phyloP scores from a whole-genome alignment of 2,329 filamentous ascomycete species.

The Penicillium sp. region DNA sequence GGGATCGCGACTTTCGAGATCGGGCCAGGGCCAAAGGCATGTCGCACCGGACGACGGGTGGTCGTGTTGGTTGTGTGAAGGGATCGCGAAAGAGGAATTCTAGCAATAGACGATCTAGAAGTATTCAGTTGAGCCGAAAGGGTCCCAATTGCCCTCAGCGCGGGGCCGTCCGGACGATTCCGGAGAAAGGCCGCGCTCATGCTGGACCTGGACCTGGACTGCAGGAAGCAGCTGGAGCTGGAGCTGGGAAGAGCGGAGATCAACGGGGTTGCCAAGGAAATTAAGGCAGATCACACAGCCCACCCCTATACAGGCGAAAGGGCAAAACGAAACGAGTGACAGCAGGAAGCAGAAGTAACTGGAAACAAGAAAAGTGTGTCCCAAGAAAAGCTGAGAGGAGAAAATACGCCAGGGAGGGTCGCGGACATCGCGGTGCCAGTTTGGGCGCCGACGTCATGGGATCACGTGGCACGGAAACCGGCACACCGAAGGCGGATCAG shows the following conservation, averaged over 20 bases:
- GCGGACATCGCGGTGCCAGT: neutral
- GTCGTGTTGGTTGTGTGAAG: conserved; percentile 30
- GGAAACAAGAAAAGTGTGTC: no score
- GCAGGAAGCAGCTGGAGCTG: neutral
- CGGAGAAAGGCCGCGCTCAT: conserved; percentile 40
- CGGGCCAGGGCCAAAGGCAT: conserved; percentile 13
- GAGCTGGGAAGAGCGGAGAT: conserved; percentile 15
- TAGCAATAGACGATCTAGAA: conserved; percentile 14
- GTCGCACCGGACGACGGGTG: conserved; percentile 19
- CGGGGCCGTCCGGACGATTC: conserved; percentile 32
- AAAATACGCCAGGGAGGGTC: neutral
- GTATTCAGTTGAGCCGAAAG: conserved; percentile 26
- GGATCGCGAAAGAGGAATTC: conserved; percentile 21
- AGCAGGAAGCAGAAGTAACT: neutral
- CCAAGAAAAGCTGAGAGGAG: neutral
- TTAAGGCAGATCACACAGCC: conserved; percentile 13
- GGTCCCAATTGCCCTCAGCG: conserved; percentile 32
- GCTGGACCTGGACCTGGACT: conserved; percentile 14
- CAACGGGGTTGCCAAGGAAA: conserved; percentile 11
- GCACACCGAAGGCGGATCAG: conserved; percentile 5
- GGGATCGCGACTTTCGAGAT: conserved; percentile 29
- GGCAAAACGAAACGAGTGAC: conserved; percentile 6
- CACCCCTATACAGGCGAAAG: conserved; percentile 8
- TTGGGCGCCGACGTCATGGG: conserved; percentile 9
- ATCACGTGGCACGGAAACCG: conserved; percentile 12